Evolutionary conservation across 2,329 filamentous ascomycete genomes (phyloP), one percentile per base, ranked within the genome.

Genomic region (Metarhizium guizhouense): DNA sequence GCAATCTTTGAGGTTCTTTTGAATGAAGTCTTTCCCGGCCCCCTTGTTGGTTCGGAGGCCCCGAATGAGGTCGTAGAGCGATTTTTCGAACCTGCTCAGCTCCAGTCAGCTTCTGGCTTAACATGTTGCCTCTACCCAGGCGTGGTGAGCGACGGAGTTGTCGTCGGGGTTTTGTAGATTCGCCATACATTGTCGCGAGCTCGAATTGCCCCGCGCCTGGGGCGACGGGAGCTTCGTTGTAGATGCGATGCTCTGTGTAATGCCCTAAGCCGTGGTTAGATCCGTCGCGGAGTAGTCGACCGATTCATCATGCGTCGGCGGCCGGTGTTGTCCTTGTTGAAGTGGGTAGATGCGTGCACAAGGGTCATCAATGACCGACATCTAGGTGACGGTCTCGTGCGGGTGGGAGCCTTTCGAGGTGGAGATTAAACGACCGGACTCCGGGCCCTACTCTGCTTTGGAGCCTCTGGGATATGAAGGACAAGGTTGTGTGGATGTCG

Each of bases 41-140:
- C 93, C 93, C 73, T 96, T 96, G 76, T 97, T 92, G 70, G 93
- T 94, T 62, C 94, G 87, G 68, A 99, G 78, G 66, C 94, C 94
- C 73, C 92, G 84, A 66, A 99, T 99, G 78, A 99, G 92, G 83
- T 97, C 93, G 74, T 96, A 96, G 20, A 99, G 83, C 47, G 94
- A 96, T 75, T 99, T 99, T 74, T 99, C 94, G 76, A 99, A 99
- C 94, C 92, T 97, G 56, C 25, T 36, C 32, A 49, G 52, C 49
- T 47, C 6, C 14, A 8, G 36, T 57, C 25, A 47, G 52, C 52
- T 42, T 8, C 43, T 30, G 34, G 14, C 20, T 51, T n/a, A 6
- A 13, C 13, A 6, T 6, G 50, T 36, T 30, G 32, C 18, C 30
- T 34, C 47, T 8, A 5, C 42, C 18, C 20, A 2, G 18, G 6